Conservation (phyloP, 2,329 filamentous ascomycete species). For the Coccinonectria pachysandricola region DNA sequence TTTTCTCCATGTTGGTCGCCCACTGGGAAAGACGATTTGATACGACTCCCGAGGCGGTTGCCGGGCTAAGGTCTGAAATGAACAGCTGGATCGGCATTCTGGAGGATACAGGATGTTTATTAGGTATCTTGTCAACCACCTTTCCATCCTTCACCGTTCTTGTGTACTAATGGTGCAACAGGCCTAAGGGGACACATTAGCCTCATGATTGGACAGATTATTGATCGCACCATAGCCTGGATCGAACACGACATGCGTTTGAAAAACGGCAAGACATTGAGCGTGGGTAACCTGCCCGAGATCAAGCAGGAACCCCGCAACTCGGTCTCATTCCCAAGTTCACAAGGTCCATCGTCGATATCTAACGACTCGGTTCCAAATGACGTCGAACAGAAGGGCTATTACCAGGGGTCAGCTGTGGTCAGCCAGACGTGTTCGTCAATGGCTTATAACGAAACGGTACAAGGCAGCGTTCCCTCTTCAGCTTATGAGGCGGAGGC, state of each 20-base stretch:
- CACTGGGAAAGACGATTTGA: conserved; percentile 56
- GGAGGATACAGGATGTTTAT: conserved; percentile 52
- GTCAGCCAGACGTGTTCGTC: conserved; percentile 21
- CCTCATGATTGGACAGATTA: conserved; percentile 35
- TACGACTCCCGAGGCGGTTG: conserved; percentile 47
- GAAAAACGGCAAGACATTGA: conserved; percentile 16
- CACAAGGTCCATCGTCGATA: conserved; percentile 9
- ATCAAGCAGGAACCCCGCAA: conserved; percentile 28
- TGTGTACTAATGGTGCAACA: too few species aligned
- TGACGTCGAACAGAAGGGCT: conserved; percentile 17
- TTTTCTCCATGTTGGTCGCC: conserved; percentile 62
- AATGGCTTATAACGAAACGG: conserved; percentile 21
- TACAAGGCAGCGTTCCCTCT: conserved; percentile 12
- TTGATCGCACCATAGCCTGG: conserved; percentile 40
- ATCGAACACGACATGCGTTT: conserved; percentile 40
- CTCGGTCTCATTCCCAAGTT: conserved; percentile 12
- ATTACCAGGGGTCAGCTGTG: conserved; percentile 19
- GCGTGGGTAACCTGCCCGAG: conserved; percentile 9
- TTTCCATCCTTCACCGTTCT: too few species aligned
- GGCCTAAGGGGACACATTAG: conserved; percentile 35
- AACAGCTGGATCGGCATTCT: conserved; percentile 58
- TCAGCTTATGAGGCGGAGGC: conserved; percentile 18
- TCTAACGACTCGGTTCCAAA: too few species aligned
- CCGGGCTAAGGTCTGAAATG: conserved; percentile 56
- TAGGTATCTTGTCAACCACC: conserved; percentile 58